A percentile compares a stretch with the other conserved stretches of the same genome.
phyloP scores from a whole-genome alignment of 2,329 filamentous ascomycete genomes.

The Calonectria pseudoreteaudii region DNA sequence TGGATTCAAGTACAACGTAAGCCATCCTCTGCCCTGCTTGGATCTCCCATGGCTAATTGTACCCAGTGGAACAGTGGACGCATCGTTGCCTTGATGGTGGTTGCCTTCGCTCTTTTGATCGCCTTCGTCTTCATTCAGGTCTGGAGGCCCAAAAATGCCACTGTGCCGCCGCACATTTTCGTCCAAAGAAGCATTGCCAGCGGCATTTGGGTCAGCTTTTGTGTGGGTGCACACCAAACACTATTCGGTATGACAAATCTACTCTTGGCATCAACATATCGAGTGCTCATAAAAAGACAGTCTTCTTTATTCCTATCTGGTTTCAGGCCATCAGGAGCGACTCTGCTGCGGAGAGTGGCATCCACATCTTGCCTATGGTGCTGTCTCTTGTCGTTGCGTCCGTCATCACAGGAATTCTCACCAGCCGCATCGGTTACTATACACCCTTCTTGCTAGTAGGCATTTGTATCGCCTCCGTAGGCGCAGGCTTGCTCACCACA shows the following conservation, averaged over 20 bases:
- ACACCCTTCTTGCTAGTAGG: slow-evolving; percentile 53
- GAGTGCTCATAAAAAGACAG: background rate
- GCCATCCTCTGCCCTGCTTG: background rate
- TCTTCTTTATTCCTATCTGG: slow-evolving; percentile 59
- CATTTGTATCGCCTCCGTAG: slow-evolving; percentile 47
- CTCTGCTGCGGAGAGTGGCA: slow-evolving; percentile 38
- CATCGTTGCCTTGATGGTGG: slow-evolving; percentile 58
- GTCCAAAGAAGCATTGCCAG: slow-evolving; percentile 53
- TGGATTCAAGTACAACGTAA: slow-evolving; percentile 48
- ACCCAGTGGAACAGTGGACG: slow-evolving; percentile 54
- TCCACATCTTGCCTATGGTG: slow-evolving; percentile 43
- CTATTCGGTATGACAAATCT: slow-evolving; percentile 18
- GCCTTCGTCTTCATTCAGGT: slow-evolving; percentile 54
- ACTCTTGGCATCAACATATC: background rate
- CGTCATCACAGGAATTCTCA: slow-evolving; percentile 43
- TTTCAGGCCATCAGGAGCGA: slow-evolving; percentile 58
- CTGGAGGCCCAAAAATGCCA: slow-evolving; percentile 51
- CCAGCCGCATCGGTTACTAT: slow-evolving; percentile 54
- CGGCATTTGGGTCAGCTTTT: slow-evolving; percentile 45
- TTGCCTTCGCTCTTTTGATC: slow-evolving; percentile 54
- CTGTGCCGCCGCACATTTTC: slow-evolving; percentile 55
- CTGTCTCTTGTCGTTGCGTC: slow-evolving; percentile 44
- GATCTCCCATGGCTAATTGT: background rate
- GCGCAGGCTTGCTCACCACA: slow-evolving; percentile 57
- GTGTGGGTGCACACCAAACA: slow-evolving; percentile 44